Percentiles rank a stretch among this genome's conserved stretches.
Conservation (phyloP, 768 basidiomycete genomes). For the Lentinula lateritia region DNA sequence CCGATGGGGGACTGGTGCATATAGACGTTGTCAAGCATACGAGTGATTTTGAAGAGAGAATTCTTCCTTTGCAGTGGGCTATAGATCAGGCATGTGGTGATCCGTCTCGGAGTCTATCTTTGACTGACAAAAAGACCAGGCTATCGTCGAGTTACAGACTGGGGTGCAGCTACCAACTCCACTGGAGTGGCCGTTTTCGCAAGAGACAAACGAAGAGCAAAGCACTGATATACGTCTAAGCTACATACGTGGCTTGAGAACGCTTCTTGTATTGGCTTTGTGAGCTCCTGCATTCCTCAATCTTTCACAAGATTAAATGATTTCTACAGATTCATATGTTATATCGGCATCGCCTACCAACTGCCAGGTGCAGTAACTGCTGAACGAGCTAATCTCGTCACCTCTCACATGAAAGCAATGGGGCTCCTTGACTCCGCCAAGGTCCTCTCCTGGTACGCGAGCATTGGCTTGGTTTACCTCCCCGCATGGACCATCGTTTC, state of each 20-base stretch:
- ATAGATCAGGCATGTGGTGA: conserved; percentile 52
- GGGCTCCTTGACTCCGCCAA: conserved; percentile 68
- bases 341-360: conserved; percentile 72
- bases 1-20: conserved; percentile 57
- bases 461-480: conserved; percentile 61
- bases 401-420: conserved; percentile 77
- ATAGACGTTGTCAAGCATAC: conserved; percentile 63
- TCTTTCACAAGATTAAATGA: not conserved
- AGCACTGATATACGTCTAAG: conserved; percentile 48
- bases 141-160: conserved; percentile 65
- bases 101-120: not conserved
- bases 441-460: conserved; percentile 65
- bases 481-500: conserved; percentile 72
- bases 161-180: conserved; percentile 52
- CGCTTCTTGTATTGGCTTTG: conserved; percentile 63
- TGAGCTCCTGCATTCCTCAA: conserved; percentile 23
- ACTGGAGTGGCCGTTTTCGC: conserved; percentile 67
- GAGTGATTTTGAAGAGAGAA: conserved; percentile 62
- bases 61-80: conserved; percentile 74
- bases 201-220: conserved; percentile 63
- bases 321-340: conserved; percentile 54
- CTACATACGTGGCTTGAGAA: conserved; percentile 53
- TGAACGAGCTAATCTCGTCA: conserved; percentile 61
- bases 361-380: conserved; percentile 64
- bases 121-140: conserved; percentile 31